Conservation (phyloP, 495 filamentous ascomycete genomes). For the Acidomyces sp. region DNA sequence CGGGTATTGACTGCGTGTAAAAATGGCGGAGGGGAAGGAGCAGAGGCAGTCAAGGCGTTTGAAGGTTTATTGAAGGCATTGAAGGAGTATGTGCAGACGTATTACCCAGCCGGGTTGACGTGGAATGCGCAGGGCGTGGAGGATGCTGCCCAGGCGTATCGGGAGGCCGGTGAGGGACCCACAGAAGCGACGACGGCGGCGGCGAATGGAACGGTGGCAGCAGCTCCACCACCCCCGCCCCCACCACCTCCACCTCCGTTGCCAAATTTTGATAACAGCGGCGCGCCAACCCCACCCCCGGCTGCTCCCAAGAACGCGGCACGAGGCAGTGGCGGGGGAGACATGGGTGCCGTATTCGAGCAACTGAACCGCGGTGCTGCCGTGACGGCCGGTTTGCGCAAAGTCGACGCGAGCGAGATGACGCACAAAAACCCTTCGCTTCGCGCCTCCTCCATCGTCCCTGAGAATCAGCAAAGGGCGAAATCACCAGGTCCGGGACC, state of each 20-base stretch:
- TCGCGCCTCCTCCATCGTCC: conserved; percentile 57
- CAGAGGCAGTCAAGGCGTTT: conserved; percentile 74
- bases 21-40: too few relatives aligned
- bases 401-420: conserved; percentile 89
- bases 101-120: conserved; percentile 62
- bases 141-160: conserved; percentile 57
- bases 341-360: conserved; percentile 75
- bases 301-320: conserved; percentile 46
- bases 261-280: conserved; percentile 40
- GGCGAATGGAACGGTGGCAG: conserved; percentile 27
- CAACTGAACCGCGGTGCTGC: conserved; percentile 77
- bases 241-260: conserved; percentile 45
- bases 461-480: conserved; percentile 35
- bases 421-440: conserved; percentile 97
- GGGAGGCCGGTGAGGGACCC: conserved; percentile 2
- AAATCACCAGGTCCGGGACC: conserved; percentile 70
- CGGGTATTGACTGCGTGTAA: conserved; percentile 77
- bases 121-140: conserved; percentile 79
- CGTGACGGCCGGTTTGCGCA: conserved; percentile 76
- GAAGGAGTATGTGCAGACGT: conserved; percentile 63
- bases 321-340: conserved; percentile 29
- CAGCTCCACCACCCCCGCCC: conserved; percentile 28
- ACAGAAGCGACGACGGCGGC: conserved; percentile 32
- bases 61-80: conserved; percentile 76
- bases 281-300: conserved; percentile 66